Evolutionary conservation across 441 rosid species (phyloP), one percentile per base, ranked within the genome.

Genomic region (Brassica balearica): DNA sequence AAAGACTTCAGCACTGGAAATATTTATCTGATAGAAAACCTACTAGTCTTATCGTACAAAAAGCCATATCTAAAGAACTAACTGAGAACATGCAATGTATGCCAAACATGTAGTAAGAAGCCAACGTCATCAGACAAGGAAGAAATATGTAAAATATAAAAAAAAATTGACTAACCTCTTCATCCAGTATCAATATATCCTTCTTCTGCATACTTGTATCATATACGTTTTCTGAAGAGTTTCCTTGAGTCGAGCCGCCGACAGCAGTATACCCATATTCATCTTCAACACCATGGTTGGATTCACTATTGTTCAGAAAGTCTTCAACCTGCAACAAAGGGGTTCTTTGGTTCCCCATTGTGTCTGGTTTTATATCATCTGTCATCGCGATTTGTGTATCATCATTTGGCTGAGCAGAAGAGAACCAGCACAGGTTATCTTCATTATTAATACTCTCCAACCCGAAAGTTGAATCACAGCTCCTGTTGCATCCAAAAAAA

Each of bases 391-490:
- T 79, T 69, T 88, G 90, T 55, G 88, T 84, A 59, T 79, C 88
- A 81, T 88, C 92, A 74, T 74, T 74, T 76, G 86, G 82, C 78
- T 79, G 86, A 36, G 88, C 79, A 70, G 93, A 79, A 38, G 89
- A 80, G 82, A 94, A 88, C 98, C 98, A 94, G 77, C 87, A 85
- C 74, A 92, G 65, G 22, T 83, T 88, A 76, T 88, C 93, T 77
- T 89, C 96, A 68, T 88, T 87, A 79, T 83, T 78, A 43, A 92
- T 88, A 80, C 88, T 85, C 62, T 86, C 93, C 81, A 92, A 69
- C 60, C 92, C 95, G 80, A 91, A 92, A 43, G 94, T 83, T 29
- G 97, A 85, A 82, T 94, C 96, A 78, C 98, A 94, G 73, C 79
- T 87, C 82, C 97, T 93, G 92, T 78, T 82, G 81, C 75, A 70